Evolutionary conservation across 805 yeast genomes (phyloP), one percentile per base, ranked within the genome.

Genomic region (Monosporozyma yasuniensis): DNA sequence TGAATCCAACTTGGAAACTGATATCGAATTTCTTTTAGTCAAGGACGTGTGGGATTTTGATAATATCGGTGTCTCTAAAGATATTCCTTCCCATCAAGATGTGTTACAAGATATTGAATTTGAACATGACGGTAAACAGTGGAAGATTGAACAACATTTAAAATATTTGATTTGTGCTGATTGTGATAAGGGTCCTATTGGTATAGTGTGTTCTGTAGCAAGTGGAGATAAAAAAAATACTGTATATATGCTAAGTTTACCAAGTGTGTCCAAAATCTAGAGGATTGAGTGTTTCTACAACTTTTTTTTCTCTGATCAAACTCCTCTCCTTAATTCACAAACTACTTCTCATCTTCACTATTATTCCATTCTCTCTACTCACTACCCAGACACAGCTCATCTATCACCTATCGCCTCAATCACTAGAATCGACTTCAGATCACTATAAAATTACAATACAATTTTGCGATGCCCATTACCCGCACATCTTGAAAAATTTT

Each of bases 171-270:
- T 81, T 2, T 85, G 95, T 62, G 79, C 88, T 4, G 89, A 82
- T 52, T 85, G 95, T 67, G 90, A 84, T 56, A 72, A 74, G 51
- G 95, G 95, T 0, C 91, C 91, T 0, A 57, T 85, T 18, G 95
- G 95, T 2, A 45, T 63, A 23, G 19, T 81, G 75, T 68, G 88
- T 80, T 27, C 82, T 75, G 5, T 72, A 25, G 34, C 39, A 18
- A 41, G 52, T 37, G 42, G 25, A 7, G 60, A 52, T 2, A 55
- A 56, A 2, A 52, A 39, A 16, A 22, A 39, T 14, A 39, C 25
- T 14, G 42, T 39, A 5, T 39, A 39, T 14, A 39, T 39, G 42
- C 6, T 39, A 11, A 39, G 42, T 21, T 19, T 39, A 11, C 42
- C 42, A 9, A 39, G 42, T 39, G 42, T 39, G 21, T 39, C 25